phyloP scores from a whole-genome alignment of 2,329 filamentous ascomycete species.

The Beauveria pseudobassiana region DNA sequence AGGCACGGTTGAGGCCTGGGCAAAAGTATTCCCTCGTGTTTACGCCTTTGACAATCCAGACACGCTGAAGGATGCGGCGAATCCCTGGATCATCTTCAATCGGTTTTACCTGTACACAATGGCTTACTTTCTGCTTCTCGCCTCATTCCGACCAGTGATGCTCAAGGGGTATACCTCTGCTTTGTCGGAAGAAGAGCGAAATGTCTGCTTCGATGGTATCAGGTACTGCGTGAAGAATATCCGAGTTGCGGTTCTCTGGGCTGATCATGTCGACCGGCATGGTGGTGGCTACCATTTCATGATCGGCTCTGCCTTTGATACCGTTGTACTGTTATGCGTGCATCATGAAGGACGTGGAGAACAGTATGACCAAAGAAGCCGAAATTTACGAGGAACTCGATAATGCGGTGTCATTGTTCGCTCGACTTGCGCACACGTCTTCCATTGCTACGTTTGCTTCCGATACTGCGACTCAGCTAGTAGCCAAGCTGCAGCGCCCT shows the following conservation, averaged over 20 bases:
- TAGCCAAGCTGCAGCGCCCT: not conserved
- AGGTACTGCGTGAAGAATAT: slow-evolving; percentile 36
- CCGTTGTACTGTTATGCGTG: slow-evolving; percentile 40
- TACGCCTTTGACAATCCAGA: slow-evolving; percentile 34
- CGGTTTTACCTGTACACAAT: slow-evolving; percentile 38
- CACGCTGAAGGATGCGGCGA: slow-evolving; percentile 30
- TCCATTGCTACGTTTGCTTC: not conserved
- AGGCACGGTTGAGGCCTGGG: slow-evolving; percentile 33
- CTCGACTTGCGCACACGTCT: not conserved
- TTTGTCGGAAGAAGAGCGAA: slow-evolving; percentile 24
- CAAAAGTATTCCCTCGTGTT: slow-evolving; percentile 32
- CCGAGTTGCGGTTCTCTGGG: slow-evolving; percentile 23
- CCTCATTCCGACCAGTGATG: slow-evolving; percentile 39
- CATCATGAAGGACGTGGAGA: slow-evolving; percentile 39
- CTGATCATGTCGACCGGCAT: slow-evolving; percentile 3
- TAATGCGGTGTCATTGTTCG: slow-evolving; percentile 1
- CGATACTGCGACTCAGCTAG: not conserved
- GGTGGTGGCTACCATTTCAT: slow-evolving; percentile 43
- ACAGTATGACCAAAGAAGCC: slow-evolving; percentile 25
- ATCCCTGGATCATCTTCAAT: slow-evolving; percentile 38
- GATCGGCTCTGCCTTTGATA: slow-evolving; percentile 44
- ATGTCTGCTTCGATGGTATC: slow-evolving; percentile 34
- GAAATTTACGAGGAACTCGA: slow-evolving; percentile 3
- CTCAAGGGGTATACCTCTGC: slow-evolving; percentile 25
- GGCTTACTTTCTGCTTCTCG: slow-evolving; percentile 36